A percentile compares a stretch with the other conserved stretches of the same genome.
Evolutionary conservation across 2,329 filamentous ascomycete species (phyloP).

Genomic region (Hansfordia pulvinata): DNA sequence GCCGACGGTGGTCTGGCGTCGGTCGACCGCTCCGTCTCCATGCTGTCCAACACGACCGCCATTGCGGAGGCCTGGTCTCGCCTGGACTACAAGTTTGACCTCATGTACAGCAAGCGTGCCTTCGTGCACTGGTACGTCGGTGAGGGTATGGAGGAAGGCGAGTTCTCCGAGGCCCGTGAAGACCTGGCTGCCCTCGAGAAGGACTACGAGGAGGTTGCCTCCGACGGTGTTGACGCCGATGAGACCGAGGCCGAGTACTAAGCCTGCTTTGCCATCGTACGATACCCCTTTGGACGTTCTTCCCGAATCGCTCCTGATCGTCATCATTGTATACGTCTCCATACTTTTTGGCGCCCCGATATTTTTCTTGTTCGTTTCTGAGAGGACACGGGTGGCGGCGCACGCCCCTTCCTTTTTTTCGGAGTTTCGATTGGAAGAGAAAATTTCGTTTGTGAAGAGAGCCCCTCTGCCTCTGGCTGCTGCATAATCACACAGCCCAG

Average conservation of each 20-base stretch:
- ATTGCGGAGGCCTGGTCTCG: constrained; percentile 63
- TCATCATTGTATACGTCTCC: too few relatives aligned
- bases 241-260: constrained; percentile 73
- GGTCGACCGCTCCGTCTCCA: constrained; percentile 51
- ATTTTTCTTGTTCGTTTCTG: too few relatives aligned
- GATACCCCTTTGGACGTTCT: too few relatives aligned
- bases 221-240: constrained; percentile 52
- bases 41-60: constrained; percentile 64
- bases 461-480: too few relatives aligned
- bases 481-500: too few relatives aligned
- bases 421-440: too few relatives aligned
- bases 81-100: constrained; percentile 62
- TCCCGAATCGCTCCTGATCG: too few relatives aligned
- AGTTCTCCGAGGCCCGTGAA: constrained; percentile 79
- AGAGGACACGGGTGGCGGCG: too few relatives aligned
- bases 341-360: too few relatives aligned
- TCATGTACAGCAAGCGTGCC: constrained; percentile 67
- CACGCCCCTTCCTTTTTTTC: too few relatives aligned
- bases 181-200: constrained; percentile 76
- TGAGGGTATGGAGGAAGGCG: constrained; percentile 86
- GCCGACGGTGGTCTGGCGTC: constrained; percentile 45
- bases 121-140: constrained; percentile 74
- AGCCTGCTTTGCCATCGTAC: constrained; percentile 14
- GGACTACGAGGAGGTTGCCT: constrained; percentile 77
- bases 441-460: too few relatives aligned